Conservation (phyloP, 1,284 basidiomycete species). For the Moesziomyces antarcticus region DNA sequence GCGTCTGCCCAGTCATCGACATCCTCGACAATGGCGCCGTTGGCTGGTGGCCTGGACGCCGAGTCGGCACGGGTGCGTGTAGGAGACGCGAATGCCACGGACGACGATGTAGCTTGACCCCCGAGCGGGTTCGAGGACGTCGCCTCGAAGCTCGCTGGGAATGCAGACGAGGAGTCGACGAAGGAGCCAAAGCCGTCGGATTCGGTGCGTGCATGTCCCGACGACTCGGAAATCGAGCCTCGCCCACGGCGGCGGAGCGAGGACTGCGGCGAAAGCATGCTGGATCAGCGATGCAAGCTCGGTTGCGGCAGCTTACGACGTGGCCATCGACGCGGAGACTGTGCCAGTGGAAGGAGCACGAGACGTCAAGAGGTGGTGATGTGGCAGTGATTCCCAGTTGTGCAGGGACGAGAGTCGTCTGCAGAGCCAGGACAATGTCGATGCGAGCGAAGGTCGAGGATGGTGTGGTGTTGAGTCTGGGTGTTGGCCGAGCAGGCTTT, state of each 20-base stretch:
- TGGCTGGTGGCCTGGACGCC: neutral
- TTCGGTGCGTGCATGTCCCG: slow-evolving; percentile 21
- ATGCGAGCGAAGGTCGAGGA: too few relatives aligned
- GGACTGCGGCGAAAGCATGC: slow-evolving; percentile 44
- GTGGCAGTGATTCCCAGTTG: too few relatives aligned
- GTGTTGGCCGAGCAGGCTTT: too few relatives aligned
- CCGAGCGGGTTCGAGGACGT: slow-evolving; percentile 24
- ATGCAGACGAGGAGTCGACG: slow-evolving; percentile 33
- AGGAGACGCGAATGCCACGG: slow-evolving; percentile 14
- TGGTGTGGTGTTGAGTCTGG: too few relatives aligned
- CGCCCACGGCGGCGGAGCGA: slow-evolving; percentile 38
- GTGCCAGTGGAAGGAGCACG: too few relatives aligned
- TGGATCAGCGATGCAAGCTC: neutral
- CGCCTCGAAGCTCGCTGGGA: slow-evolving; percentile 36
- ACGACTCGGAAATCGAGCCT: slow-evolving; percentile 34
- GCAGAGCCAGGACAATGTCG: too few relatives aligned
- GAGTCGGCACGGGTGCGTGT: slow-evolving; percentile 11
- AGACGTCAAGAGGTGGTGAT: too few relatives aligned
- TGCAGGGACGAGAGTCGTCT: too few relatives aligned
- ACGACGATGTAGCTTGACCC: slow-evolving; percentile 16
- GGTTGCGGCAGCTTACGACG: neutral
- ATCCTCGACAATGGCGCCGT: slow-evolving; percentile 8
- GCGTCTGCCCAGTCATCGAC: slow-evolving; percentile 48
- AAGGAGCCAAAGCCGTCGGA: slow-evolving; percentile 53
- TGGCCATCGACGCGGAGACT: too few relatives aligned